These are phyloP conservation scores for Dryas integrifolia DNA, from an alignment of 331 rosid genomes.

Conservation along the genomic window DNA sequence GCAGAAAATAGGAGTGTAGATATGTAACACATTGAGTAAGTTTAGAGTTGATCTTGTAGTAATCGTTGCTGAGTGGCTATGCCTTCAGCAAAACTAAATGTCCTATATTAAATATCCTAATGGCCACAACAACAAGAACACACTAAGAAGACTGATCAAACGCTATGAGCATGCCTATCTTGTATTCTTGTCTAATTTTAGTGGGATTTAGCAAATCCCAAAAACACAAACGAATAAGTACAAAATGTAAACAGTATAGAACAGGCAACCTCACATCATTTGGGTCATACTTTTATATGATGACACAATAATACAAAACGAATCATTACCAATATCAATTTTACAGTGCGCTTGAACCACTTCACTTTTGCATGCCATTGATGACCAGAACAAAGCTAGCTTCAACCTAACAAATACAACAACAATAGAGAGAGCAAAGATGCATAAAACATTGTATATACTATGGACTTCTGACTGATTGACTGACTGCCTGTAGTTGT, in stretches of 20 bases:
- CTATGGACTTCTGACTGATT: background rate
- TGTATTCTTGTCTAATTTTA: no score
- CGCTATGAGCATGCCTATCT: background rate
- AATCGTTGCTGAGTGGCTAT: no score
- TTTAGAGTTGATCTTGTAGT: no score
- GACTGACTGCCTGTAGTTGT: background rate
- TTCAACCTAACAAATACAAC: constrained; percentile 7
- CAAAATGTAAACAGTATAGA: constrained; percentile 1
- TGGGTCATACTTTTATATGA: constrained; percentile 4
- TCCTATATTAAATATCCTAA: no score
- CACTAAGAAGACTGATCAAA: no score
- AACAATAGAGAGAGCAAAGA: background rate
- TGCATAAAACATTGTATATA: background rate
- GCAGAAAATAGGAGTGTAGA: no score
- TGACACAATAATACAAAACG: constrained; percentile 16
- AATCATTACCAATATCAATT: constrained; percentile 3
- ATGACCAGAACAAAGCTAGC: constrained; percentile 3
- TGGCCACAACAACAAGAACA: no score
- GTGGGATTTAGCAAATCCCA: background rate
- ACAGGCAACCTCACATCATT: constrained; percentile 2
- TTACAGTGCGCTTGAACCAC: constrained; percentile 1
- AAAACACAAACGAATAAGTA: background rate
- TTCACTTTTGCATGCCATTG: constrained; percentile 14
- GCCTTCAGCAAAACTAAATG: no score
- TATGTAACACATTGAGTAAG: no score